Evolutionary conservation across 768 basidiomycete genomes (phyloP).

Genomic region (Suillus americanus): DNA sequence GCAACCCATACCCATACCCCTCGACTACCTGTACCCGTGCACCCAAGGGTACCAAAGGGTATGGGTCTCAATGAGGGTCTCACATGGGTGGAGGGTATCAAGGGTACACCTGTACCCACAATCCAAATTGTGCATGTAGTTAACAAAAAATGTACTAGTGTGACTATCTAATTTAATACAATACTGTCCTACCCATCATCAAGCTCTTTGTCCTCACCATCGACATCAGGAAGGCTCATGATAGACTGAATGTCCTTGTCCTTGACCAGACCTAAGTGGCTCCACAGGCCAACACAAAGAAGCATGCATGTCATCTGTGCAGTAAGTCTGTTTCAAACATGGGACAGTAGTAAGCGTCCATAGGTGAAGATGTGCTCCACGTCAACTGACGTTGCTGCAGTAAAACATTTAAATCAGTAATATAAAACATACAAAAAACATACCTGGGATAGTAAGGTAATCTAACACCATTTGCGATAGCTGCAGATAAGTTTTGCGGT

Average conservation of each 20-base stretch:
- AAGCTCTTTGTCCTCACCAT: not conserved
- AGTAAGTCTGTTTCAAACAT: slow-evolving; percentile 22
- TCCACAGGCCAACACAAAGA: slow-evolving; percentile 35
- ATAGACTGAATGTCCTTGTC: slow-evolving; percentile 17
- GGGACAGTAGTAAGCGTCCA: slow-evolving; percentile 26
- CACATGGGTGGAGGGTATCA: too few relatives aligned
- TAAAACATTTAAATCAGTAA: not conserved
- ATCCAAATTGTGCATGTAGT: too few relatives aligned
- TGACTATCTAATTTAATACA: not conserved
- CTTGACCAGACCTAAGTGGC: slow-evolving; percentile 21
- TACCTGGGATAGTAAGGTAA: not conserved
- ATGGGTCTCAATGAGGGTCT: too few relatives aligned
- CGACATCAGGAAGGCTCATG: not conserved
- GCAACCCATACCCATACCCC: too few relatives aligned
- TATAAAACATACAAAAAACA: not conserved
- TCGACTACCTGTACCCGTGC: too few relatives aligned
- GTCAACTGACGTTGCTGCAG: slow-evolving; percentile 32
- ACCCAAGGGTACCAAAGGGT: too few relatives aligned
- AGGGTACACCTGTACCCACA: too few relatives aligned
- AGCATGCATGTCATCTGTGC: slow-evolving; percentile 25
- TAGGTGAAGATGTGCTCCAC: slow-evolving; percentile 29
- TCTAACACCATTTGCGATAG: not conserved
- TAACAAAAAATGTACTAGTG: too few relatives aligned
- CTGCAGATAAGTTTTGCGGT: not conserved
- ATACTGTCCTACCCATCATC: not conserved